Conservation (phyloP, 805 yeast species). For the Ogataea pini region DNA sequence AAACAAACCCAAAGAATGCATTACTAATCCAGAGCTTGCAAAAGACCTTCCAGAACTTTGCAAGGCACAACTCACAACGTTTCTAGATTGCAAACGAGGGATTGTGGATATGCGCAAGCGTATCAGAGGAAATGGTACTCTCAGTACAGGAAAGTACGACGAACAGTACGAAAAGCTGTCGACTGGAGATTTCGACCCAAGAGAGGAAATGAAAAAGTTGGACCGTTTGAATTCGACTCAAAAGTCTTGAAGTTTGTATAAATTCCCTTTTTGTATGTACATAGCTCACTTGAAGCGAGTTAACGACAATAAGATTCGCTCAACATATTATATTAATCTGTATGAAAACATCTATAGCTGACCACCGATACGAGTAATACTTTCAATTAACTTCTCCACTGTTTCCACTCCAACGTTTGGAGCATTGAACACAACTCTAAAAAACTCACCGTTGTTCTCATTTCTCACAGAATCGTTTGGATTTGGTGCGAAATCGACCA, state of each 20-base stretch:
- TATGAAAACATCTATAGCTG: neutral
- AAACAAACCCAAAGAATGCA: constrained; percentile 84
- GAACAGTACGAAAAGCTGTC: constrained; percentile 80
- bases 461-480: constrained; percentile 42
- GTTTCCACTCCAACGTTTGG: constrained; percentile 52
- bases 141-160: constrained; percentile 90
- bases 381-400: constrained; percentile 46
- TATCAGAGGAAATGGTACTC: constrained; percentile 90
- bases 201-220: constrained; percentile 75
- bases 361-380: constrained; percentile 30
- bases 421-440: constrained; percentile 80
- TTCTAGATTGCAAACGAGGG: constrained; percentile 88
- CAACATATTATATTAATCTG: neutral
- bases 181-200: constrained; percentile 78
- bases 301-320: no score
- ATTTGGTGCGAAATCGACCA: constrained; percentile 79
- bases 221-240: constrained; percentile 56
- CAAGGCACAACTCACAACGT: constrained; percentile 78
- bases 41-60: constrained; percentile 85
- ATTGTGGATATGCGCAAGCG: constrained; percentile 89
- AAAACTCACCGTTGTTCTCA: constrained; percentile 69
- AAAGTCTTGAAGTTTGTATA: constrained; percentile 32
- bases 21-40: constrained; percentile 75
- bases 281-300: no score
- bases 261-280: no score